Conservation (phyloP, 1,284 basidiomycete species). For the Fereydounia khargensis region DNA sequence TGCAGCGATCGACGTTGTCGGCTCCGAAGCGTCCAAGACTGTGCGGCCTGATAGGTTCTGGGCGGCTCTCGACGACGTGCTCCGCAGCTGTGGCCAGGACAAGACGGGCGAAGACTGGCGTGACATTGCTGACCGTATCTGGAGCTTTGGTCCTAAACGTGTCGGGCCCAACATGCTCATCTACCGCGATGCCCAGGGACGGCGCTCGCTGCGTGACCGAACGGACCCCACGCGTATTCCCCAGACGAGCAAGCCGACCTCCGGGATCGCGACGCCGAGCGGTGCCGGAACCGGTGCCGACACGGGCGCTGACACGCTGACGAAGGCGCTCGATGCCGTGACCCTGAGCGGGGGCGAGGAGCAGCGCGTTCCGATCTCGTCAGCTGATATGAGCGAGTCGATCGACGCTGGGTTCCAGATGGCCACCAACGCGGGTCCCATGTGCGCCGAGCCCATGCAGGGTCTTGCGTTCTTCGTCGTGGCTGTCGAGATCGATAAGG, state of each 20-base stretch:
- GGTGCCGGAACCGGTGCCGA: background rate
- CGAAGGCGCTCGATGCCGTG: conserved; percentile 9
- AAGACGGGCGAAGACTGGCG: conserved; percentile 79
- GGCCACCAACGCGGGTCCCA: conserved; percentile 85
- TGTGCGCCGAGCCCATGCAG: conserved; percentile 92
- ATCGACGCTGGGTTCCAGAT: conserved; percentile 94
- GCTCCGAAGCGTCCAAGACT: conserved; percentile 26
- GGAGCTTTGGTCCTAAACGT: conserved; percentile 87
- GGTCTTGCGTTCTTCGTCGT: conserved; percentile 91
- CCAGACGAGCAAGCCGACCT: conserved; percentile 6
- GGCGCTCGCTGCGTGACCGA: conserved; percentile 9
- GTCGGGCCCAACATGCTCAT: conserved; percentile 84
- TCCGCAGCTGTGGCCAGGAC: conserved; percentile 57
- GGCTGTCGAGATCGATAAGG: conserved; percentile 66
- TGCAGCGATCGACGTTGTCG: conserved; percentile 14
- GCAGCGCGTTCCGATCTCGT: conserved; percentile 1
- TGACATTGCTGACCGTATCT: conserved; percentile 71
- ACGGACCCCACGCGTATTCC: conserved; percentile 17
- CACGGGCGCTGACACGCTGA: conserved; percentile 6
- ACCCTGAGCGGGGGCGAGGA: conserved; percentile 10
- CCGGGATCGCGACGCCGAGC: conserved; percentile 18
- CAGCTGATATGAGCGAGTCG: conserved; percentile 45
- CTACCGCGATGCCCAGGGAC: conserved; percentile 62
- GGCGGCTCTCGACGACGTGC: conserved; percentile 68
- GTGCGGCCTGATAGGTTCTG: conserved; percentile 69